Base-by-base conservation (phyloP, 345 rosid genomes). In the Balakata baccata region DNA sequence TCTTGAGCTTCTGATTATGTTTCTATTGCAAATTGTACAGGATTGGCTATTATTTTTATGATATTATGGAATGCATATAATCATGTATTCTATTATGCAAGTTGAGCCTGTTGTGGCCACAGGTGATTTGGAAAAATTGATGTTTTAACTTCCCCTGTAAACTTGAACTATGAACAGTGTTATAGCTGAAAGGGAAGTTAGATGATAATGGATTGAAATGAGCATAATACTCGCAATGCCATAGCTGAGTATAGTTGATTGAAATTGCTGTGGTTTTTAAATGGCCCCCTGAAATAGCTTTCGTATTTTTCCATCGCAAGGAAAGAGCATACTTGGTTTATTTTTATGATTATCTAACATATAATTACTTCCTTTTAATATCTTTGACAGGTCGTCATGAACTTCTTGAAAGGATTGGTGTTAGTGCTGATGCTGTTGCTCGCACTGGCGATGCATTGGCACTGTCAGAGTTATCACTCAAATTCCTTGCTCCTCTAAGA, bases 401-500 rank as follows among this genome's bases (percentile, higher is more conserved):
- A 80, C 82, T 89, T 68, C 46, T 94, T 20, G 97, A 94, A 70
- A 85, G 76, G 68, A 84, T 89, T 29, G 97, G 97, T 59, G 43
- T 90, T 58, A 81, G 79, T 81, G 86, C 91, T 72, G 93, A 94
- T 68, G 87, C 77, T 47, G 88, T 92, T 74, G 94, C 97, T 16
- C 89, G 93, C 56, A 79, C 84, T 60, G 88, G 95, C 61, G 84
- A 87, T 52, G 88, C 95, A 56, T 80, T 92, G 58, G 93, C 91
- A 7, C 52, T 94, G 47, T 82, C 97, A 11, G 98, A 94, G 71
- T 76, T 90, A 69, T 85, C 91, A 3, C 81, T 93, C 78, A 94
- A 91, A 81, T 90, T 87, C 81, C 87, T 91, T n/a, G 84, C 86
- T 64, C 93, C 94, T 63, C 83, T 92, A 72, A 88, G 87, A 38